Base-by-base conservation (phyloP, 768 basidiomycete species). In the Leccinum subtestaceum region DNA sequence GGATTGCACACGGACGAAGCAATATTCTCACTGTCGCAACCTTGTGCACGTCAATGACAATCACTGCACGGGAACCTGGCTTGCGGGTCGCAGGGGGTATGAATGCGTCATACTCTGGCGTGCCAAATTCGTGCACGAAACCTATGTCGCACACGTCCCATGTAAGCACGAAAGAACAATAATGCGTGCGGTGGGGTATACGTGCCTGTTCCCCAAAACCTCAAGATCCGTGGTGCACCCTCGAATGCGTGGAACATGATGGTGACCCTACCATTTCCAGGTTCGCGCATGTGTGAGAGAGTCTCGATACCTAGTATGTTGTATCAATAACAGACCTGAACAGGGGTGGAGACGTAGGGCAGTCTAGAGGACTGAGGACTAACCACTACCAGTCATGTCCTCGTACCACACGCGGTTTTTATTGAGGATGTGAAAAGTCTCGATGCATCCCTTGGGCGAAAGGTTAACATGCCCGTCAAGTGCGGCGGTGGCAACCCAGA, bases 401-500 rank as follows among this genome's bases (percentile, higher is more conserved):
- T 90, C 86, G 61, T 90, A 90, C 88, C 88, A 89, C 2, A 86
- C 84, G 49, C 71, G 74, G 45, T 76, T 81, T 19, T 78, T 70
- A 57, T 82, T 74, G 15, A 80, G 75, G 60, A 88, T 67, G 63
- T 86, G 86, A 65, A 91, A 88, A 4, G 81, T 81, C 8, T 82
- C 82, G 60, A 78, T 72, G 27, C 80, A 74, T 48, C 84, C 85
- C 63, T 89, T 89, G 0, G 88, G 86, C 0, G 85, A 88, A 25
- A 89, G 68, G 63, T 89, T 89, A 49, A 91, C 78, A 53, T 85
- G 84, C 0, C 85, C 87, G 11, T 81, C 77, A 19, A 88, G 79
- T 12, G 88, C 87, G 0, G 86, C 84, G 2, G 84, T 82, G 0
- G 84, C 86, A 11, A 91, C 86, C 83, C 85, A 89, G 68, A 89